Evolutionary conservation across 139 green algal species (phyloP), one percentile per base, ranked within the genome.

Genomic region (Zygnema cylindricum): DNA sequence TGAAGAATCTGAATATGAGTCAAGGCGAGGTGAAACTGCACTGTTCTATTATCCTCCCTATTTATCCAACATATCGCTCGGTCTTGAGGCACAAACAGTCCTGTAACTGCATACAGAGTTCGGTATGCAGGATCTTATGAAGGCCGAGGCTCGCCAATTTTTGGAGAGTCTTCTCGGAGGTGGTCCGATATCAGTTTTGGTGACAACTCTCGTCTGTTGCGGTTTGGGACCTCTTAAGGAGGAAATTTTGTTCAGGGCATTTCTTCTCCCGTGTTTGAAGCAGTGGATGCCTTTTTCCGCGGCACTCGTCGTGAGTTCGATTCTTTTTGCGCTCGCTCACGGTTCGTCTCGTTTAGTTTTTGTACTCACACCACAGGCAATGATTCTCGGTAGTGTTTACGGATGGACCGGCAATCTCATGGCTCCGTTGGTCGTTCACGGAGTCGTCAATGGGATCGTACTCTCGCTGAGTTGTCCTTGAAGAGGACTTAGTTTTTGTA

Each of bases 371-470:
- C 36, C 71, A 25, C 36, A 42, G 16, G 71, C 36, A 7, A 55
- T 41, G 36, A 79, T 79, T 43, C 71, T 79, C 71, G 71, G 71
- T 11, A 16, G 36, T 11, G 71, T 43, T 11, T 79, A 79, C 43
- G 71, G 7, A 42, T 79, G 71, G 71, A 79, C 71, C 3, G 71
- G 71, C 71, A 79, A 43, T 43, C 71, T 79, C 71, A 79, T 79
- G 71, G 71, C 71, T 16, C 71, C 71, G 7, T 79, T 79, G 36
- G 71, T 16, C 71, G 7, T 79, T 43, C 71, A 79, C 11, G 71
- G 71, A 42, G 71, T 16, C 3, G 36, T 55, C 7, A 79, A 79
- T 43, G 71, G 36, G 36, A 3, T 79, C 38, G 71, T 43, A 30
- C 57, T 79, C 43, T 63, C 7, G 49, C 49, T 63, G 7, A 63